A percentile compares a stretch with the other conserved stretches of the same genome.
Evolutionary conservation across 805 yeast species (phyloP).

Genomic region (Yamadazyma sp.): DNA sequence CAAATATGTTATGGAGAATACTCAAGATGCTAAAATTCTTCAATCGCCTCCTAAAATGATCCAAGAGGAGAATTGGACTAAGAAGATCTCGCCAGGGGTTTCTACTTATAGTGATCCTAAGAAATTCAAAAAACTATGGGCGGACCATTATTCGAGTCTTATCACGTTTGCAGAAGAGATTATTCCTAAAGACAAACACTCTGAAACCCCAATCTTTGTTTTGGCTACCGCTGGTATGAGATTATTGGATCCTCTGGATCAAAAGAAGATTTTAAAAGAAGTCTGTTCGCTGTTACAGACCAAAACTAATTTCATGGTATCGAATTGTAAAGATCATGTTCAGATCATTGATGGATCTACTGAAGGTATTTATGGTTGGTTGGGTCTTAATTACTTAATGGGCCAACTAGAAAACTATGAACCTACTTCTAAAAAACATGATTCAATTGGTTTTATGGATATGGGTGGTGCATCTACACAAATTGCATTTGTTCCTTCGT

Average conservation of each 20-base stretch:
- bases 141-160: conserved; percentile 62
- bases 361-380: conserved; percentile 96
- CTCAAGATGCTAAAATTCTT: conserved; percentile 30
- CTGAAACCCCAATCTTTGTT: conserved; percentile 81
- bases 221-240: conserved; percentile 98
- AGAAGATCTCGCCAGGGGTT: conserved; percentile 79
- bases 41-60: conserved; percentile 65
- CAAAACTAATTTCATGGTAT: conserved; percentile 54
- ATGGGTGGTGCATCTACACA: conserved; percentile 99
- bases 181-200: conserved; percentile 60
- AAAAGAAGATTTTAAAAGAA: conserved; percentile 49
- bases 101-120: conserved; percentile 53
- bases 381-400: conserved; percentile 81
- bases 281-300: conserved; percentile 58
- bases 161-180: conserved; percentile 65
- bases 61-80: conserved; percentile 66
- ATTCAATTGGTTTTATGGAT: conserved; percentile 92
- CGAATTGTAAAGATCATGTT: conserved; percentile 67
- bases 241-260: conserved; percentile 54
- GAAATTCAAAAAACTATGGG: conserved; percentile 59
- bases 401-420: conserved; percentile 57
- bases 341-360: conserved; percentile 90
- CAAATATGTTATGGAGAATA: conserved; percentile 12
- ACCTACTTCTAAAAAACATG: conserved; percentile 32
- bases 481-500: conserved; percentile 84